Base-by-base conservation (phyloP, 2,329 filamentous ascomycete genomes). In the Dendrostoma leiphaemia region DNA sequence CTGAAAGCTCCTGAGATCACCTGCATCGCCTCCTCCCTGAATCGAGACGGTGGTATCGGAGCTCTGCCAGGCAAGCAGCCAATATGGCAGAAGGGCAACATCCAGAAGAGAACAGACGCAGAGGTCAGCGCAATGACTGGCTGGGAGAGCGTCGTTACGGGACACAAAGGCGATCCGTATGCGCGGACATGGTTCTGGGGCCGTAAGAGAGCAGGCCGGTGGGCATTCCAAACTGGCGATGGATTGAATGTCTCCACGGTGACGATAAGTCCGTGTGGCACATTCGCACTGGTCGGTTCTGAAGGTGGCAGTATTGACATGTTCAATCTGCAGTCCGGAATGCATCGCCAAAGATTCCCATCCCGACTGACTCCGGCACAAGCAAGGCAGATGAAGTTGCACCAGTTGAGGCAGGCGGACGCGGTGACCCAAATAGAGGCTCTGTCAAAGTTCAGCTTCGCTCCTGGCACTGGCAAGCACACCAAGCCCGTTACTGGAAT, bases 101-200 rank as follows among this genome's bases (percentile, higher is more conserved):
- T 78, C 24, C 83, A 85, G 53, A 84, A 81, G 64, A 83, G 80
- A 54, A 74, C 80, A 9, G 86, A 91, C 69, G 85, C 88, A 3
- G 86, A 91, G 61, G 77, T 85, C 53, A 89, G 86, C 63, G 82
- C 85, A 45, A 85, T 85, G 75, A 96, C 92, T 3, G 94, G 94
- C 1, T 99, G 94, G 94, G 95, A 99, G 70, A 97, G 93, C 66
- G 86, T 99, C 6, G 84, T 99, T 2, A 99, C 94, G 4, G 93
- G 91, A 9, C 95, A 99, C 67, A 87, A 87, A 65, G 84, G 88
- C 48, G 93, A 97, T 65, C 81, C 85, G 41, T 89, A 83, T 66
- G 94, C 91, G 17, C 84, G 94, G 50, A 97, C 94, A 1, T 99
- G 94, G 94, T 97, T 97, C 72, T 97, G 94, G 92, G 94, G 93